phyloP scores from a whole-genome alignment of 2,329 filamentous ascomycete species.

The Trichophyton benhamiae region DNA sequence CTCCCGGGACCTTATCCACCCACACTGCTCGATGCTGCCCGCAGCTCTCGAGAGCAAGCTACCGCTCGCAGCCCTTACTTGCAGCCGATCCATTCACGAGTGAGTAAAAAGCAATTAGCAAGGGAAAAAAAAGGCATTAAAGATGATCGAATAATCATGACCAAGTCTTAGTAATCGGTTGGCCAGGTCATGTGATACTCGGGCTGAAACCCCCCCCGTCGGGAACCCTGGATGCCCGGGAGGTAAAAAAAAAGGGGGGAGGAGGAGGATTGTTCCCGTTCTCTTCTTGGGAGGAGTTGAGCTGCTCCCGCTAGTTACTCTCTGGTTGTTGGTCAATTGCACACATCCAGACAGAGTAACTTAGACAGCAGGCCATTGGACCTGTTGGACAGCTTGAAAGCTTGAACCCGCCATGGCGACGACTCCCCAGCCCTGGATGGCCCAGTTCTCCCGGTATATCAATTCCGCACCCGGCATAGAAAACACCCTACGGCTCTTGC shows the following conservation, averaged over 20 bases:
- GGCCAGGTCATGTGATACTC: neutral
- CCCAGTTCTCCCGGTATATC: slow-evolving; percentile 24
- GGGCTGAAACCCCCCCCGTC: neutral
- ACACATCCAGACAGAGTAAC: neutral
- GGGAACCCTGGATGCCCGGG: neutral
- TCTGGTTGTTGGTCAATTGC: neutral
- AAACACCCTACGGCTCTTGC: slow-evolving; percentile 29
- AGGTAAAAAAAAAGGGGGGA: neutral
- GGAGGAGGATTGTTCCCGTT: neutral
- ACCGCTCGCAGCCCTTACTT: no score
- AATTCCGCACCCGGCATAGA: slow-evolving; percentile 26
- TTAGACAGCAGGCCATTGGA: neutral
- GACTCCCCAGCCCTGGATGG: neutral
- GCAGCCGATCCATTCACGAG: neutral
- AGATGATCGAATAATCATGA: neutral
- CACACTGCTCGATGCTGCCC: neutral
- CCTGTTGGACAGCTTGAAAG: neutral
- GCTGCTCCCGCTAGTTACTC: neutral
- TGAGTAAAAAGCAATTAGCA: neutral
- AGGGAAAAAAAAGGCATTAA: neutral
- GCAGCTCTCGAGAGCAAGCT: no score
- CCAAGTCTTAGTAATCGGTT: neutral
- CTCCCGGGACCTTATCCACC: neutral
- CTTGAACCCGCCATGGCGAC: neutral
- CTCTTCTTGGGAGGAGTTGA: no score